Base-by-base conservation (phyloP, 176 grass and related monocot genomes). In the Poa annua region DNA sequence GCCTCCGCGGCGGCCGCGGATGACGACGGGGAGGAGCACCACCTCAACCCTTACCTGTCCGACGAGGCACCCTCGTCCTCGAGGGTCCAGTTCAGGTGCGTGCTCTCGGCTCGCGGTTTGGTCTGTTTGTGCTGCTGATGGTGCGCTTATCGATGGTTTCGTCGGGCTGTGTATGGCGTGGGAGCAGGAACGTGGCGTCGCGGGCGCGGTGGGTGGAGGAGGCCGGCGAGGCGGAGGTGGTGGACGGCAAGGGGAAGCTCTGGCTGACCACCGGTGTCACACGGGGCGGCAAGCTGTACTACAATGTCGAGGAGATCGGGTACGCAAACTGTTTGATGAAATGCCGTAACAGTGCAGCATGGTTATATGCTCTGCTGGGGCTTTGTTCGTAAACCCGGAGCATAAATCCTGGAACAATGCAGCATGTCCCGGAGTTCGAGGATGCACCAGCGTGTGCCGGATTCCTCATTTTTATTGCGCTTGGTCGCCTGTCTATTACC, bases 301-400 rank as follows among this genome's bases (percentile, higher is more conserved):
- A 90, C 67, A 92, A 93, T 41, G 55, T 98, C 22, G 96, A 98
- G 88, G 96, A 98, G 94, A 93, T 92, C 44, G 74, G 88, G 96
- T 93, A 83, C 16, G 73, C 56, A 26, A 79, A 7, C 38, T 86
- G 74, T 86, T 86, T 22, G 74, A 84, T 36, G 17, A 72, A 89
- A 92, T 86, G 49, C 52, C 17, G 4, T 26, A 7, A 10, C 7
- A 8, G 3, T 45, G 19, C n/a, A 24, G 2, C 51, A 51, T 14
- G 2, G 4, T 21, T 12, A 29, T 41, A 41, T 69, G 17, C 66
- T 69, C 35, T 69, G 66, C 20, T 1, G 34, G 35, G 65, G 38
- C 34, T 68, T 68, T 22, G 54, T 38, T 41, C 19, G 39, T 11
- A 35, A 20, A 67, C 16, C 34, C 8, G 16, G 17, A n/a, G 8